Base-by-base conservation (phyloP, 768 basidiomycete genomes). In the Dacryopinax primogenitus region DNA sequence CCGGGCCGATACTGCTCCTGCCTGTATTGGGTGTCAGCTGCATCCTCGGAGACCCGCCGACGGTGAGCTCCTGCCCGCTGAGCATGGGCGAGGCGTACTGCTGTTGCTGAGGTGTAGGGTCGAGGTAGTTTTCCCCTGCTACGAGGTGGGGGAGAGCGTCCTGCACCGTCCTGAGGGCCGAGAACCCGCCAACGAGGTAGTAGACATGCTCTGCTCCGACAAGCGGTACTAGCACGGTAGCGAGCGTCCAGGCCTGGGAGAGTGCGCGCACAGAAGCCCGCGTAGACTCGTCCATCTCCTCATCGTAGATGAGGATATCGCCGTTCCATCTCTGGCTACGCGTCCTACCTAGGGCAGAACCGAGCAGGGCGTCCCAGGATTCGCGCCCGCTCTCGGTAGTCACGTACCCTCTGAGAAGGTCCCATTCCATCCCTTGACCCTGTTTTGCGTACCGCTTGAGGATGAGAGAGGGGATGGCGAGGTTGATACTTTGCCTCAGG, bases 391-490 rank as follows among this genome's bases (percentile, higher is more conserved):
- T 77, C 62, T 91, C 86, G 0, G 89, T 90, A 3, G 87, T 91
- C 71, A 92, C 83, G 72, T 86, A 95, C 70, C 88, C 86, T 62
- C 86, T 84, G 64, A 95, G 77, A 0, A 86, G 80, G 68, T 86
- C 82, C 84, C 68, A 81, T 84, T 33, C 82, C 84, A 1, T 67
- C 68, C 28, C 66, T 26, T 47, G 64, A 63, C 34, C 68, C 70
- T 18, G 68, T 65, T 28, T 89, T 67, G 84, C 80, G 68, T 82
- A 86, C 21, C 92, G 85, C 74, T 92, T 92, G 69, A 93, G 83
- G 71, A 96, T 92, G 71, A 96, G 83, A 28, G 90, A 88, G 0
- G 93, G 92, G 44, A 96, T 88, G 33, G 87, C 87, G 61, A 96
- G 80, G 75, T 93, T 93, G 66, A 92, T 82, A 73, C 86, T 88